A percentile compares a stretch with the other conserved stretches of the same genome.
Evolutionary conservation across 2,329 filamentous ascomycete species (phyloP).

Genomic region (Phaeophleospora eucalypticola): DNA sequence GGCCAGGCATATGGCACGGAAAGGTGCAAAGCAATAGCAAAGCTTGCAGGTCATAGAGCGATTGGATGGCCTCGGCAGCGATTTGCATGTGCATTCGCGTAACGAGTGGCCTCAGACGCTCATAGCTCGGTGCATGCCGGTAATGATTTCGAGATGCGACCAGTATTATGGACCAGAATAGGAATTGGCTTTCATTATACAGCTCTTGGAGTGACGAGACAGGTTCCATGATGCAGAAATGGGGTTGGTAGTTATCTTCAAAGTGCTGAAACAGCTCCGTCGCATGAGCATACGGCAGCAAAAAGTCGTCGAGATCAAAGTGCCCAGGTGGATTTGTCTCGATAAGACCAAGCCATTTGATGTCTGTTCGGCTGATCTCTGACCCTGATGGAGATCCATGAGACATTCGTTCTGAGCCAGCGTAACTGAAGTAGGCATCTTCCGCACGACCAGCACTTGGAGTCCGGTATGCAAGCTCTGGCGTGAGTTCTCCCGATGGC

Average conservation of each 20-base stretch:
- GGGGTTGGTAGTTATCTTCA: constrained; percentile 3
- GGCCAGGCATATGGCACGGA: background rate
- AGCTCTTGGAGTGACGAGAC: background rate
- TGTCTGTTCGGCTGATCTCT: background rate
- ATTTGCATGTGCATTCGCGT: too few species aligned
- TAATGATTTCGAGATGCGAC: constrained; percentile 1
- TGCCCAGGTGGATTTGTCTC: background rate
- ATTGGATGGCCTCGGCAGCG: constrained; percentile 3
- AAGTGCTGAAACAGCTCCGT: constrained; percentile 3
- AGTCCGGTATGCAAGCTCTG: background rate
- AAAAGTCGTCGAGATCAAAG: background rate
- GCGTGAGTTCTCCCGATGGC: background rate
- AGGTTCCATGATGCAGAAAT: constrained; percentile 5
- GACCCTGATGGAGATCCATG: background rate
- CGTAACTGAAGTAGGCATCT: background rate
- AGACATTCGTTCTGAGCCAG: background rate
- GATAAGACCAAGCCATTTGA: background rate
- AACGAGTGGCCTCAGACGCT: too few species aligned
- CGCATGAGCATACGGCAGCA: background rate
- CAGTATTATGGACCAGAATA: constrained; percentile 9
- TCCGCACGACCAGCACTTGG: background rate
- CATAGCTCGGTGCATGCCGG: background rate
- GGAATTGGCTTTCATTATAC: constrained; percentile 1
- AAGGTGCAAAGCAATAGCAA: constrained; percentile 4
- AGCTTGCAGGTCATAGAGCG: constrained; percentile 5